These are phyloP conservation scores for Xylaria venustula DNA, from an alignment of 495 filamentous ascomycete species.

Conservation along the genomic window DNA sequence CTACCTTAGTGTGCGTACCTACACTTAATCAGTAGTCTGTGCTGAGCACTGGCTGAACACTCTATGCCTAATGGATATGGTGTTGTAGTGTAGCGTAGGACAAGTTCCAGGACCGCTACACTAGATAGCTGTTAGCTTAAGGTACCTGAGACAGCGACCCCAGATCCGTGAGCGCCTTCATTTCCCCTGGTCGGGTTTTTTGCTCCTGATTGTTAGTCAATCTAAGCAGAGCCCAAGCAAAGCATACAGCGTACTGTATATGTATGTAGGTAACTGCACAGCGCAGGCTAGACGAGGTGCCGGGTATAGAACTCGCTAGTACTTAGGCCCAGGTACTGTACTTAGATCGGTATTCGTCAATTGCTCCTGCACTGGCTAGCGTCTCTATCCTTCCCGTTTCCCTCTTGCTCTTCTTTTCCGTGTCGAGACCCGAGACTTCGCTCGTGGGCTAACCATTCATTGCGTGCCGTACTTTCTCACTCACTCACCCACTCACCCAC, in stretches of 20 bases:
- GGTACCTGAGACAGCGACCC: not conserved
- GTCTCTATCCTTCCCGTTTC: constrained; percentile 4
- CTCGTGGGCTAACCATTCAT: constrained; percentile 11
- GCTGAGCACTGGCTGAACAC: no score
- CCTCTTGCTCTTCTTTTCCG: constrained; percentile 12
- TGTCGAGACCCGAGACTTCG: constrained; percentile 14
- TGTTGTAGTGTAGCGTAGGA: no score
- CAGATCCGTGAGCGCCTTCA: constrained; percentile 3
- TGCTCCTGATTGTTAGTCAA: no score
- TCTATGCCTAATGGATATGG: no score
- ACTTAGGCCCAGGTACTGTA: not conserved
- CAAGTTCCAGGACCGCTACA: no score
- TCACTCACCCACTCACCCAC: not conserved
- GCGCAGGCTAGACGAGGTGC: not conserved
- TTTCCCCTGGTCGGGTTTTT: not conserved
- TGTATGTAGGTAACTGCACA: not conserved
- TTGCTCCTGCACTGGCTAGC: constrained; percentile 9
- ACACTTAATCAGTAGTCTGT: no score
- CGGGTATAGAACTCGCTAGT: no score
- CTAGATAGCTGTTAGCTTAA: no score
- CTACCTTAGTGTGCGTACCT: no score
- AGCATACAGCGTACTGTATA: no score
- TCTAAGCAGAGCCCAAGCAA: not conserved
- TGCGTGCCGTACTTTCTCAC: not conserved
- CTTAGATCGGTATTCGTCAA: not conserved